Evolutionary conservation across 1,284 basidiomycete genomes (phyloP).

Genomic region (Trametes polyzona): DNA sequence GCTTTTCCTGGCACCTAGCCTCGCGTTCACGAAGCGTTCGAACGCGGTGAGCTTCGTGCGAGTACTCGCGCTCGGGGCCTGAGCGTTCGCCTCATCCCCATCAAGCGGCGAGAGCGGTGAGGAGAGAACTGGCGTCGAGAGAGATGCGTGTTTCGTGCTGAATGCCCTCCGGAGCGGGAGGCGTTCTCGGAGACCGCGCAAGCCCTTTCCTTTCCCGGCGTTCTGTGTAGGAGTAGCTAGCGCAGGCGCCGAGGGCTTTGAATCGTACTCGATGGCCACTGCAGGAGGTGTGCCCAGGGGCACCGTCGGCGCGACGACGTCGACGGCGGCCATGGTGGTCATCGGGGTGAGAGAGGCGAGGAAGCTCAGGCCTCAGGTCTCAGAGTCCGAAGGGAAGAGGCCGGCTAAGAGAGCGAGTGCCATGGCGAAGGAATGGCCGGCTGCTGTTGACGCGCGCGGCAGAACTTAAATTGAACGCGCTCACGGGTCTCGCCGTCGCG

Average conservation of each 20-base stretch:
- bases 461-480: slow-evolving; percentile 1
- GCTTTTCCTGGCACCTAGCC: slow-evolving; percentile 9
- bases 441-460: slow-evolving; percentile 5
- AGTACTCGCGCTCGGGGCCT: no score
- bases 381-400: background rate
- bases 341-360: background rate
- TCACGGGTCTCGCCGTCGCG: background rate
- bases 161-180: slow-evolving; percentile 20
- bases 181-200: slow-evolving; percentile 20
- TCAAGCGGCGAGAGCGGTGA: background rate
- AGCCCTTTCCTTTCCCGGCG: slow-evolving; percentile 15
- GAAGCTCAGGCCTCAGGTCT: no score
- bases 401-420: background rate
- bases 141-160: slow-evolving; percentile 22
- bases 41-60: slow-evolving; percentile 11
- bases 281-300: background rate
- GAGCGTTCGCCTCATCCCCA: slow-evolving; percentile 2
- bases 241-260: background rate
- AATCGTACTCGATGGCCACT: background rate
- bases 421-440: slow-evolving; percentile 1
- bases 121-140: slow-evolving; percentile 17
- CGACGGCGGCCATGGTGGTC: background rate
- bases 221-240: slow-evolving; percentile 9
- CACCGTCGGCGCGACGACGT: slow-evolving; percentile 10
- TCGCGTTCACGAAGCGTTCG: slow-evolving; percentile 16